Evolutionary conservation across 345 rosid species (phyloP).

Genomic region (Brassica nigra): DNA sequence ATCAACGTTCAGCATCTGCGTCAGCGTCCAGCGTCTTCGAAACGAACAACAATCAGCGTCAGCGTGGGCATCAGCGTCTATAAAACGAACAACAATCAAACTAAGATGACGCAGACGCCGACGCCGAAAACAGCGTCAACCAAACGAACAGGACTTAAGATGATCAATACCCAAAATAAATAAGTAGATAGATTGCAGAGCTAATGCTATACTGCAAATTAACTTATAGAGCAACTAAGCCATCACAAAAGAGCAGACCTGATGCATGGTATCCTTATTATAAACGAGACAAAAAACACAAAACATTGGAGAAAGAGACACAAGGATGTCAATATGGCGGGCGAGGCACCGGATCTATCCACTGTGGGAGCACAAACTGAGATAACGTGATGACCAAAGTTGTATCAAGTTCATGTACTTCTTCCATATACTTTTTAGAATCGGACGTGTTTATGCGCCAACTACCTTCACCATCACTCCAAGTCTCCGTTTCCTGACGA

Average conservation of each 20-base stretch:
- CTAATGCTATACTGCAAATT: background rate
- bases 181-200: background rate
- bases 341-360: background rate
- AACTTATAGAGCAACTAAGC: background rate
- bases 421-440: background rate
- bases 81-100: too few relatives aligned
- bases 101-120: too few relatives aligned
- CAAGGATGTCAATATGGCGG: background rate
- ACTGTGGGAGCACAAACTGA: background rate
- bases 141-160: too few relatives aligned
- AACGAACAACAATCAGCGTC: too few relatives aligned
- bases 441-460: background rate
- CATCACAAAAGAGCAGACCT: background rate
- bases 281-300: background rate
- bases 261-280: background rate
- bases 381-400: background rate
- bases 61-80: too few relatives aligned
- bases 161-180: constrained; percentile 29
- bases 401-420: background rate
- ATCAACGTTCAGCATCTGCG: too few relatives aligned
- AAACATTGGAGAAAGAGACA: background rate
- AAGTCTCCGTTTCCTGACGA: background rate
- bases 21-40: too few relatives aligned
- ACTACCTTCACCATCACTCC: background rate
- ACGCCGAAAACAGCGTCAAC: too few relatives aligned